Conservation (phyloP, 306 rosid genomes). For the Argentina anserina region DNA sequence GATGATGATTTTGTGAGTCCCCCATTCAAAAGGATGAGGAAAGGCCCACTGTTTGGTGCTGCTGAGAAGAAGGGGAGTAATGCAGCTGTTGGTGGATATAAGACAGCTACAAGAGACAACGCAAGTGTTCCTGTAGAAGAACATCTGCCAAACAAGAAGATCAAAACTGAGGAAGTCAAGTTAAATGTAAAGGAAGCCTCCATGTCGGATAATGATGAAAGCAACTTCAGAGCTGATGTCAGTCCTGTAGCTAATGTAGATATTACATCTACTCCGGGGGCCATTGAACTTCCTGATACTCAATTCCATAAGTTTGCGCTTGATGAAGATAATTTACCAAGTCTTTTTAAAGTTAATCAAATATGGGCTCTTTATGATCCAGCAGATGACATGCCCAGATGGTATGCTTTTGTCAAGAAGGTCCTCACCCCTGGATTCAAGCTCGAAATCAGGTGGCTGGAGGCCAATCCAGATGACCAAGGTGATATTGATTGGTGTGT, state of each 20-base stretch:
- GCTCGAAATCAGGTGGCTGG: conserved; percentile 73
- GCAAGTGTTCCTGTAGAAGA: conserved; percentile 21
- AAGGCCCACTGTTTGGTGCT: conserved; percentile 24
- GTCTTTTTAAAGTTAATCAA: conserved; percentile 53
- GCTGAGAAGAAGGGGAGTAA: conserved; percentile 25
- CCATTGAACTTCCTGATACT: conserved; percentile 50
- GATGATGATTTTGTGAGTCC: conserved; percentile 37
- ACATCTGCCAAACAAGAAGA: conserved; percentile 21
- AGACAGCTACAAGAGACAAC: conserved; percentile 22
- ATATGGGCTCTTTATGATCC: conserved; percentile 75
- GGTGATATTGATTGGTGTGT: conserved; percentile 52
- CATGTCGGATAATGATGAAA: conserved; percentile 27
- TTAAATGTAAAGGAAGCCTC: conserved; percentile 26
- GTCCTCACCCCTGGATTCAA: conserved; percentile 55
- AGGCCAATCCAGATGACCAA: conserved; percentile 46
- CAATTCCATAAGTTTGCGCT: conserved; percentile 57
- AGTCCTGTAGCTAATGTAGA: conserved; percentile 25
- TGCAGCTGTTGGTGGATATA: conserved; percentile 25
- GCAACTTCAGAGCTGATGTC: conserved; percentile 21
- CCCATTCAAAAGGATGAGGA: conserved; percentile 34
- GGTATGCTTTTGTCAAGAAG: conserved; percentile 64
- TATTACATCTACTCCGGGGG: conserved; percentile 17
- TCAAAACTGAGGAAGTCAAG: conserved; percentile 28
- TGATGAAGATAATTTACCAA: conserved; percentile 45
- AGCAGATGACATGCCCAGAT: conserved; percentile 75